A percentile compares a stretch with the other conserved stretches of the same genome.
phyloP scores from a whole-genome alignment of 495 filamentous ascomycete genomes.

The Aspergillus nidulans region DNA sequence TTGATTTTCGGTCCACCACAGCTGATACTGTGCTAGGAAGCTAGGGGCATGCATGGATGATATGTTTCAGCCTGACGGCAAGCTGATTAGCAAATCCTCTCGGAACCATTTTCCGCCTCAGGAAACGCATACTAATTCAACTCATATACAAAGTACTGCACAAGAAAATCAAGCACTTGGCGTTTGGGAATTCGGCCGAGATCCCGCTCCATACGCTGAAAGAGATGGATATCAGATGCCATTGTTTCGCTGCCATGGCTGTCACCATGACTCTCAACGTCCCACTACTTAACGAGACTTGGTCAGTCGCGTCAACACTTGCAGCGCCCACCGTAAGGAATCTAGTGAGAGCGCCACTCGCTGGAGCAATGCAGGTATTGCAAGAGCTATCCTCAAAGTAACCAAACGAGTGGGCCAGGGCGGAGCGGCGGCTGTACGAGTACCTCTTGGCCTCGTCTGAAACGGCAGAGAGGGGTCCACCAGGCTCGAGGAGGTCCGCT shows the following conservation, averaged over 20 bases:
- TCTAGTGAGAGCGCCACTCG: neutral
- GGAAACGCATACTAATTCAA: conserved; percentile 21
- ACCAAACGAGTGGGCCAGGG: conserved; percentile 19
- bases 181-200: conserved; percentile 19
- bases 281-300: neutral
- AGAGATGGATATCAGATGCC: neutral
- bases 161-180: conserved; percentile 23
- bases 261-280: neutral
- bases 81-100: neutral
- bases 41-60: neutral
- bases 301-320: neutral
- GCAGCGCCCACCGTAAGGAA: neutral
- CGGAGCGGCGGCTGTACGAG: neutral
- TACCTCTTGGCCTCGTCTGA: neutral
- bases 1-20: neutral
- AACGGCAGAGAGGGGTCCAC: neutral
- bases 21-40: neutral
- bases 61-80: neutral
- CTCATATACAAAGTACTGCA: conserved; percentile 25
- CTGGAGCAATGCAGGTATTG: conserved; percentile 18
- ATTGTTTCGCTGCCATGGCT: neutral
- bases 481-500: neutral
- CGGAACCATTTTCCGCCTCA: neutral
- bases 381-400: conserved; percentile 18
- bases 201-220: conserved; percentile 7